Percentiles rank a stretch among this genome's conserved stretches.
Conservation (phyloP, 768 basidiomycete genomes). For the Filobasidium floriforme region DNA sequence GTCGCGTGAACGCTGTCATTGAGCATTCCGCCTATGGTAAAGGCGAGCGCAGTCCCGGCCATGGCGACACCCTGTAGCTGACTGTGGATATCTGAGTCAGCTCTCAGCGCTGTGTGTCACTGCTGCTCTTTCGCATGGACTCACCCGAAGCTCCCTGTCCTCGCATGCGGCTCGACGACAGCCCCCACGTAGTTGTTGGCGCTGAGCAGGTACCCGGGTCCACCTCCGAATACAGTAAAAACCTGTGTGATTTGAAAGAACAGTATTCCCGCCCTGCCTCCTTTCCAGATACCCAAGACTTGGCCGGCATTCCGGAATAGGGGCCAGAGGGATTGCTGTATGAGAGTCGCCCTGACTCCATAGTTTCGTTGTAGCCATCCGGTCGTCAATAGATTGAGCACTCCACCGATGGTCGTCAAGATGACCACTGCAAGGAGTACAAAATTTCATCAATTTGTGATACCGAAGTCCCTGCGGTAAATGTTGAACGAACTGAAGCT, state of each 20-base stretch:
- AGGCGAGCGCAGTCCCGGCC: conserved; percentile 16
- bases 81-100: background rate
- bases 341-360: conserved; percentile 36
- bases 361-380: conserved; percentile 31
- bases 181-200: conserved; percentile 35
- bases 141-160: conserved; percentile 40
- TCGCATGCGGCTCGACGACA: conserved; percentile 31
- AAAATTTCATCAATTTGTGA: background rate
- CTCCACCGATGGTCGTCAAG: conserved; percentile 19
- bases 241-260: conserved; percentile 40
- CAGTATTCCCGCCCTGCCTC: conserved; percentile 28
- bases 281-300: conserved; percentile 31
- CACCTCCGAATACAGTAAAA: conserved; percentile 40
- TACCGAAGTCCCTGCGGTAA: background rate
- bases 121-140: background rate
- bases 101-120: too few relatives aligned
- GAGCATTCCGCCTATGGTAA: conserved; percentile 26
- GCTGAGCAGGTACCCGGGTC: conserved; percentile 41
- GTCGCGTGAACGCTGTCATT: conserved; percentile 28
- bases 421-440: background rate
- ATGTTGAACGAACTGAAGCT: conserved; percentile 29
- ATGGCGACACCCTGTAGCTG: conserved; percentile 15
- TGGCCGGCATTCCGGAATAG: conserved; percentile 36
- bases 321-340: conserved; percentile 38
- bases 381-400: conserved; percentile 41